Evolutionary conservation across 371 early-diverging fungal species (phyloP).

Genomic region (Scutellospora calospora): DNA sequence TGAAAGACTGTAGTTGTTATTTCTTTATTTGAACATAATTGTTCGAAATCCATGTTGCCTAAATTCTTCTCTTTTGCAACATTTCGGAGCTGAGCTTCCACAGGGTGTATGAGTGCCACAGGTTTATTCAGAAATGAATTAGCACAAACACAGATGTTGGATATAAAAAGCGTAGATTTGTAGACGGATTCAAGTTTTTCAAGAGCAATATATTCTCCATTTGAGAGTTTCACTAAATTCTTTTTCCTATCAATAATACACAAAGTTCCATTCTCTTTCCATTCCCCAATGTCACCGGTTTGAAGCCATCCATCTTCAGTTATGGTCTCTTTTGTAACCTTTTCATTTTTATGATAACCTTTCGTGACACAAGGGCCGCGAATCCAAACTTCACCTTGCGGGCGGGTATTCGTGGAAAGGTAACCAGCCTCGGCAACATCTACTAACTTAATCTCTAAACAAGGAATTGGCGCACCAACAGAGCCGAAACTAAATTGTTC

Average conservation of each 20-base stretch:
- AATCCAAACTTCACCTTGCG: constrained; percentile 91
- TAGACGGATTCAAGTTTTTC: constrained; percentile 97
- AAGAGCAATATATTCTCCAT: constrained; percentile 98
- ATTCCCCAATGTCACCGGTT: constrained; percentile 95
- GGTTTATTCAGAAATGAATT: constrained; percentile 73
- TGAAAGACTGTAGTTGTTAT: constrained; percentile 57
- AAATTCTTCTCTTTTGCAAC: constrained; percentile 50
- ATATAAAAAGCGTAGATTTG: constrained; percentile 78
- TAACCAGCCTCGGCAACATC: constrained; percentile 87
- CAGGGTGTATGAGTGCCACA: constrained; percentile 79
- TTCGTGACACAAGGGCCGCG: constrained; percentile 83
- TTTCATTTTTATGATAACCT: constrained; percentile 83
- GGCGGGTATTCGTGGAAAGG: constrained; percentile 69
- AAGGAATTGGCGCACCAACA: constrained; percentile 87
- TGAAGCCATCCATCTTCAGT: constrained; percentile 91
- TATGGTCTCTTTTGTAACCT: constrained; percentile 78
- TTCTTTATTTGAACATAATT: constrained; percentile 57
- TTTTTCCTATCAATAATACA: constrained; percentile 88
- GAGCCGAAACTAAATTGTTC: constrained; percentile 66
- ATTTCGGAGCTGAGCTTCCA: constrained; percentile 57
- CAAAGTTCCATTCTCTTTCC: constrained; percentile 74
- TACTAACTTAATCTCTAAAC: constrained; percentile 88
- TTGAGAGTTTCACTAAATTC: constrained; percentile 86
- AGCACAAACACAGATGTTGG: constrained; percentile 89
- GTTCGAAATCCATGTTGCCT: constrained; percentile 50